Base-by-base conservation (phyloP, 2,329 filamentous ascomycete genomes). In the Fusarium acutatum region DNA sequence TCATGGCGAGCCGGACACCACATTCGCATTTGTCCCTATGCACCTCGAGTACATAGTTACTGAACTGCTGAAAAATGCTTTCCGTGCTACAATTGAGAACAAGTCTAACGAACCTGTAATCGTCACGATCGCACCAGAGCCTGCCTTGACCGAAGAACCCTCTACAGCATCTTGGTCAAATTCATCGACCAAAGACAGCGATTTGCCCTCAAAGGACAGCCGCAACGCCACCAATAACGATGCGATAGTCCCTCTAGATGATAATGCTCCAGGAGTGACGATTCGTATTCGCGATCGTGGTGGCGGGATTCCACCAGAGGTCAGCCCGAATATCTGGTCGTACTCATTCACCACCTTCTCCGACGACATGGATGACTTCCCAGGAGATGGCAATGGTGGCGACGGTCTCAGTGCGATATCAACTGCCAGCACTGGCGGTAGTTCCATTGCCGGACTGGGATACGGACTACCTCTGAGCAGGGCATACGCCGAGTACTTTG, bases 41-140 rank as follows among this genome's bases (percentile, higher is more conserved):
- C 96, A 99, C 82, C 88, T 99, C 30, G 96, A 98, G 83, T 99
- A 99, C 82, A 98, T 99, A 73, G 90, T 98, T 73, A 99, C 96
- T 0, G 96, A 99, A 82, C 88, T 99, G 3, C 88, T 99, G 66
- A 99, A 99, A 83, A 99, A 99, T 79, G 94, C 95, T 2, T 99
- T 98, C 84, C 91, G 96, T 47, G 96, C 96, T 8, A 97, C 94
- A 1, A 91, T 98, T 15, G 96, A 99, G 82, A 92, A 89, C 65
- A 91, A 91, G n/a, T 92, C 93, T 75, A 88, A 89, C 46, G 93
- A 97, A 73, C 94, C 96, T 3, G 88, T 99, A 44, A 94, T 97
- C 74, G 92, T 98, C 68, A 99, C 96, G 20, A 96, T 99, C 70
- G 96, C 96, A 1, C 93, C 89, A 0, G 89, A 91, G 74, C 89